phyloP scores from a whole-genome alignment of 176 grass and related monocot species.

The Rhynchospora pubera region DNA sequence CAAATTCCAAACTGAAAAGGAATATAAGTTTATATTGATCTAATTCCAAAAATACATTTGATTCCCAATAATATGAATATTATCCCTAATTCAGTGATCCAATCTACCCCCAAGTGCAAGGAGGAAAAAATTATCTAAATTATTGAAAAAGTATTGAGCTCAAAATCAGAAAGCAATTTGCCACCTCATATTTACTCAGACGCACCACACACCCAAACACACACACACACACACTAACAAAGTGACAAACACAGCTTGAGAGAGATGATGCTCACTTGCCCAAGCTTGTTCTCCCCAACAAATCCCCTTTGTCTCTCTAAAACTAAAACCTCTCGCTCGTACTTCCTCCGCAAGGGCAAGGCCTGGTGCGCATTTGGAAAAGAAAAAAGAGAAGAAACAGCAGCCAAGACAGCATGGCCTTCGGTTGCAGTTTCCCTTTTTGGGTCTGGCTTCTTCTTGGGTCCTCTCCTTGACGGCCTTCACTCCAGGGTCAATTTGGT shows the following conservation, averaged over 20 bases:
- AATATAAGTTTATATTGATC: no score
- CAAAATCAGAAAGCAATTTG: no score
- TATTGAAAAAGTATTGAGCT: no score
- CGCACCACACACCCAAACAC: no score
- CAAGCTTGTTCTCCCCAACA: neutral
- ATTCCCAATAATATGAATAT: no score
- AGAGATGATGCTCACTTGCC: neutral
- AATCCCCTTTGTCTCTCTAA: neutral
- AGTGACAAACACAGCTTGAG: neutral
- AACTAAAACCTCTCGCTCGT: neutral
- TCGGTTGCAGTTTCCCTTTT: slow-evolving; percentile 49
- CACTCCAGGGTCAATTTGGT: slow-evolving; percentile 84
- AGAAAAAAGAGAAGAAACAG: neutral
- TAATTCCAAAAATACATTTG: no score
- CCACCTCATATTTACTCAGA: no score
- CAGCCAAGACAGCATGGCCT: slow-evolving; percentile 34
- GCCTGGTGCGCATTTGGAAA: neutral
- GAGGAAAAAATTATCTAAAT: no score
- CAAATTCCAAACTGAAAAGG: no score
- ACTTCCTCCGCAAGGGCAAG: neutral
- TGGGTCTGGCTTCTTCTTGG: slow-evolving; percentile 58
- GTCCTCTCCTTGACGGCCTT: slow-evolving; percentile 71
- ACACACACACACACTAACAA: no score
- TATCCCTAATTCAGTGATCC: no score
- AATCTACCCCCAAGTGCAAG: no score